These are phyloP conservation scores for Ulmus americana DNA, from an alignment of 331 rosid species.

Conservation along the genomic window DNA sequence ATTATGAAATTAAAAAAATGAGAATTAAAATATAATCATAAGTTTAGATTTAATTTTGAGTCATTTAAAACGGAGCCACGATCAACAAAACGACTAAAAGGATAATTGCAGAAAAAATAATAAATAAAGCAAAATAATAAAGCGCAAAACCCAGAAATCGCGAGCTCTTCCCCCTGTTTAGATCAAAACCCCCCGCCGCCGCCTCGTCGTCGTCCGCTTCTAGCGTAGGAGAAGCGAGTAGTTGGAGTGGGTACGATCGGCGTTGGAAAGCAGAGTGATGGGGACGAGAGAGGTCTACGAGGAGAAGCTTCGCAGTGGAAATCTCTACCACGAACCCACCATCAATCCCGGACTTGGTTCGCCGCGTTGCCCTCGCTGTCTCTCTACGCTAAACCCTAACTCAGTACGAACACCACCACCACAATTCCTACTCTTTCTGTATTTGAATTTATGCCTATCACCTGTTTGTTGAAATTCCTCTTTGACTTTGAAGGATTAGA, in stretches of 20 bases:
- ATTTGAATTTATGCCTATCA: neutral
- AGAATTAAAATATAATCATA: too few species aligned
- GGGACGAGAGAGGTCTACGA: constrained; percentile 80
- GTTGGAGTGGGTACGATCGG: neutral
- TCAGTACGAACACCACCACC: constrained; percentile 24
- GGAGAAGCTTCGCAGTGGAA: constrained; percentile 63
- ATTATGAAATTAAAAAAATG: too few species aligned
- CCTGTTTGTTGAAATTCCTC: constrained; percentile 25
- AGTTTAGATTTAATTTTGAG: too few species aligned
- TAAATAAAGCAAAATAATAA: too few species aligned
- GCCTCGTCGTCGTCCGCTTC: too few species aligned
- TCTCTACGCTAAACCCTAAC: constrained; percentile 54
- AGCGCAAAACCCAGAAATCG: too few species aligned
- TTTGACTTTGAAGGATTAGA: neutral
- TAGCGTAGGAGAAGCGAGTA: neutral
- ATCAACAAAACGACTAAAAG: too few species aligned
- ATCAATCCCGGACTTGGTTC: constrained; percentile 77
- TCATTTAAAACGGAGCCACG: too few species aligned
- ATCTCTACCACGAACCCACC: constrained; percentile 70
- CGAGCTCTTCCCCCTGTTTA: too few species aligned
- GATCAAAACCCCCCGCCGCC: too few species aligned
- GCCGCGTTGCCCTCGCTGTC: constrained; percentile 83
- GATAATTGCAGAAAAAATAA: too few species aligned
- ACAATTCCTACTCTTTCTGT: neutral
- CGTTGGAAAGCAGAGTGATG: constrained; percentile 23